Base-by-base conservation (phyloP, 73 alveolate genomes). In the Symbiodinium natans region DNA sequence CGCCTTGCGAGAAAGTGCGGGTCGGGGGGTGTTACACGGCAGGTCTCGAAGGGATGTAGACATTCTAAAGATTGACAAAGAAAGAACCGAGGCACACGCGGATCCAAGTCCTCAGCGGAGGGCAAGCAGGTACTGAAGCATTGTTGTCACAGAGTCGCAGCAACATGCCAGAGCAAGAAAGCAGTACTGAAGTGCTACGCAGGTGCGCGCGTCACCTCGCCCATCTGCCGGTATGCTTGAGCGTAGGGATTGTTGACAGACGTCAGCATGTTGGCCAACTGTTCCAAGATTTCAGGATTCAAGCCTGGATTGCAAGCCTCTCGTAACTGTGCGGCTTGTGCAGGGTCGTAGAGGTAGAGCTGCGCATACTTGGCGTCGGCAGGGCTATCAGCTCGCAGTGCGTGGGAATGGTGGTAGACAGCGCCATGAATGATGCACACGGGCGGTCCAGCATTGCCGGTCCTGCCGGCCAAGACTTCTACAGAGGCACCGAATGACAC, bases 361-460 rank as follows among this genome's bases (percentile, higher is more conserved):
- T 84, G 93, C 42, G 93, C 93, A 33, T 23, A 82, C 73, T 29
- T 19, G 1, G 93, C 48, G 1, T 25, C 43, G 9, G 29, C 36
- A 8, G 80, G 46, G 2, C 3, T 36, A 8, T 7, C 38, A 13
- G 75, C 93, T 6, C 41, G 80, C 52, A 84, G 34, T n/a, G 42
- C 33, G 34, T 43, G 8, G n/a, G 80, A 23, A 15, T 27, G 80
- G 23, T 84, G 93, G 80, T 84, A 84, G 34, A 84, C 93, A 8
- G 93, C 80, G 21, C 93, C 93, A 43, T 84, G 93, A 1, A 42
- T 46, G 9, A 84, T 29, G 80, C 75, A 42, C 9, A 84, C 93
- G 3, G 93, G 93, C 21, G 93, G 93, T 33, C 52, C 93, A 3
- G 41, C 6, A 15, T 17, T 11, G 15, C 80, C 93, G 17, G 80